phyloP scores from a whole-genome alignment of 2,329 filamentous ascomycete genomes.

The Blastomyces gilchristii region DNA sequence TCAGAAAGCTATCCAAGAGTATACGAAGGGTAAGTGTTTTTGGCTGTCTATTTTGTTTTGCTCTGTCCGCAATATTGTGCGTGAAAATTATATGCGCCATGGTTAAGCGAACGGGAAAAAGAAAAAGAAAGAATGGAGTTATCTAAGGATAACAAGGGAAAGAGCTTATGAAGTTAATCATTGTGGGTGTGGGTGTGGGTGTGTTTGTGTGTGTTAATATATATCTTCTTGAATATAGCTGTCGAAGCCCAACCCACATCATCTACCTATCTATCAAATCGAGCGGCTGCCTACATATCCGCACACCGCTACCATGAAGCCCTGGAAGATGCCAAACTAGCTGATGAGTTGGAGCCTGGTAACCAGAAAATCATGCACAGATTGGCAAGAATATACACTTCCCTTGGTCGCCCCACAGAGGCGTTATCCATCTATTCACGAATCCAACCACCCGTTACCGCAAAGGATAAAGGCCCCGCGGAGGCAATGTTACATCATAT shows the following conservation, averaged over 20 bases:
- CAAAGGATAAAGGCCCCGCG: constrained; percentile 76
- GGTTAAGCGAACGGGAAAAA: neutral
- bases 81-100: constrained; percentile 4
- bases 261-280: constrained; percentile 85
- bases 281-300: constrained; percentile 88
- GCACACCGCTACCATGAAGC: constrained; percentile 69
- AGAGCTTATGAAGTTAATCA: neutral
- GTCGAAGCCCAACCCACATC: constrained; percentile 79
- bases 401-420: constrained; percentile 74
- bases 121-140: too few species aligned
- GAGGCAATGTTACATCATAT: constrained; percentile 77
- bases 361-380: constrained; percentile 84
- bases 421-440: constrained; percentile 71
- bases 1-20: constrained; percentile 76
- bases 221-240: constrained; percentile 46
- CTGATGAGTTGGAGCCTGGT: constrained; percentile 70
- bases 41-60: constrained; percentile 1
- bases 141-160: too few species aligned
- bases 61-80: neutral
- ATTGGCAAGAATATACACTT: constrained; percentile 81
- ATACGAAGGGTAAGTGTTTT: constrained; percentile 68
- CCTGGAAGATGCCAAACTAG: constrained; percentile 73
- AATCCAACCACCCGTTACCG: constrained; percentile 68
- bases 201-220: neutral
- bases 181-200: neutral